Evolutionary conservation across 495 filamentous ascomycete species (phyloP).

Genomic region (Xylaria curta): DNA sequence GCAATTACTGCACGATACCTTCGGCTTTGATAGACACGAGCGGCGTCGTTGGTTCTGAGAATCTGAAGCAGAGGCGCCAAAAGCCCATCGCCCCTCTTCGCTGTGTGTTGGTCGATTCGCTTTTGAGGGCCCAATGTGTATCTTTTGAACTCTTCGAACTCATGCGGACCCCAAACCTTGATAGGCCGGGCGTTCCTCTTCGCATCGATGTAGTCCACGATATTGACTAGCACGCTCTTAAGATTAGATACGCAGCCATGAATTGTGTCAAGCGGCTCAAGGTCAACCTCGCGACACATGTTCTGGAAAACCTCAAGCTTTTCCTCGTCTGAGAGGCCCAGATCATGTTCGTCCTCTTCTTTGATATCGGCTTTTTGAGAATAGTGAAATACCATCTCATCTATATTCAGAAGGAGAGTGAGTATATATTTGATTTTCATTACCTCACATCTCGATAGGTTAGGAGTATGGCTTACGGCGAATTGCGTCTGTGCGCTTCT

Average conservation of each 20-base stretch:
- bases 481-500: slow-evolving; percentile 42
- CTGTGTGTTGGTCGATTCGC: slow-evolving; percentile 43
- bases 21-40: not conserved
- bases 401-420: not conserved
- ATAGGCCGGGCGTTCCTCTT: slow-evolving; percentile 40
- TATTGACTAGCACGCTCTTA: slow-evolving; percentile 53
- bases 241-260: slow-evolving; percentile 40
- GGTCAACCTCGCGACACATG: slow-evolving; percentile 39
- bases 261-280: slow-evolving; percentile 28
- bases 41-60: not conserved
- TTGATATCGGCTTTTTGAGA: slow-evolving; percentile 33
- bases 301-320: slow-evolving; percentile 38
- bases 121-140: slow-evolving; percentile 47
- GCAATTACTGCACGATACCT: slow-evolving; percentile 1
- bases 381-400: slow-evolving; percentile 43
- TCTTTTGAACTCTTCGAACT: slow-evolving; percentile 37
- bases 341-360: slow-evolving; percentile 15
- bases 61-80: slow-evolving; percentile 49
- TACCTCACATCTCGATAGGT: not conserved
- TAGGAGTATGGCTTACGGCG: slow-evolving; percentile 20
- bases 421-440: not conserved
- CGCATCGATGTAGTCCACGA: slow-evolving; percentile 59
- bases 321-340: slow-evolving; percentile 18
- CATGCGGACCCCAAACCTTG: slow-evolving; percentile 39
- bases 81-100: slow-evolving; percentile 48